These are phyloP conservation scores for Asparagopsis taxiformis DNA, from an alignment of 31 red algal genomes.

Conservation along the genomic window DNA sequence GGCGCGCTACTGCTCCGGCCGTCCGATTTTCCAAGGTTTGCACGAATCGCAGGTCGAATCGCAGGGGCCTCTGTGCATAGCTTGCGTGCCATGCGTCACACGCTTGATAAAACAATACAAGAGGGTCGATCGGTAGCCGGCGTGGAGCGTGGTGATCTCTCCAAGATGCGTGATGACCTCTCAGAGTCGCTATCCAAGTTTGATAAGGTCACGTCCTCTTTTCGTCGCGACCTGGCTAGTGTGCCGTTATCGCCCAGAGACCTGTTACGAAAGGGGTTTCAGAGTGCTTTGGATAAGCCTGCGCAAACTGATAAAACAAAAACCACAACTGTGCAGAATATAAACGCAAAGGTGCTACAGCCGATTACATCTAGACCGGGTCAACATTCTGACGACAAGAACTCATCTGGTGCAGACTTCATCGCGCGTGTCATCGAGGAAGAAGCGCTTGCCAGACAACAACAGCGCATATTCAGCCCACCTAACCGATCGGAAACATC, in stretches of 20 bases:
- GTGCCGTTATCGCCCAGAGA: background rate
- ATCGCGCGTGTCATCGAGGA: constrained; percentile 60
- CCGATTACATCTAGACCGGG: background rate
- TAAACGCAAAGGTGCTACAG: background rate
- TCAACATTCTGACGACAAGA: background rate
- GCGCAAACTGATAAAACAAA: background rate
- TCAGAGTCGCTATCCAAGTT: constrained; percentile 10
- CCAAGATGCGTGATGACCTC: background rate
- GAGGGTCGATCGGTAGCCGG: background rate
- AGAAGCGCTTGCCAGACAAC: constrained; percentile 41
- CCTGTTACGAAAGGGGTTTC: background rate
- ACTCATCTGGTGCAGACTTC: constrained; percentile 36
- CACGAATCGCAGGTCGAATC: constrained; percentile 21
- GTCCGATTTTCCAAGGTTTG: constrained; percentile 40
- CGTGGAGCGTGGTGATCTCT: background rate
- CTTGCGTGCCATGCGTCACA: constrained; percentile 11
- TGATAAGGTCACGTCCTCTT: background rate
- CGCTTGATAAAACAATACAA: constrained; percentile 32
- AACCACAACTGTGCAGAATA: background rate
- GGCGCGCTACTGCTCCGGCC: constrained; percentile 47
- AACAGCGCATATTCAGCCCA: constrained; percentile 27
- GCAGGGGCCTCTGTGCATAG: constrained; percentile 27
- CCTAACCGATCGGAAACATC: constrained; percentile 1
- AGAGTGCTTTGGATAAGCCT: background rate
- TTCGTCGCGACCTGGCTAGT: background rate